A percentile compares a stretch with the other conserved stretches of the same genome.
Evolutionary conservation across 495 filamentous ascomycete species (phyloP).

Genomic region (Podospora appendiculata): DNA sequence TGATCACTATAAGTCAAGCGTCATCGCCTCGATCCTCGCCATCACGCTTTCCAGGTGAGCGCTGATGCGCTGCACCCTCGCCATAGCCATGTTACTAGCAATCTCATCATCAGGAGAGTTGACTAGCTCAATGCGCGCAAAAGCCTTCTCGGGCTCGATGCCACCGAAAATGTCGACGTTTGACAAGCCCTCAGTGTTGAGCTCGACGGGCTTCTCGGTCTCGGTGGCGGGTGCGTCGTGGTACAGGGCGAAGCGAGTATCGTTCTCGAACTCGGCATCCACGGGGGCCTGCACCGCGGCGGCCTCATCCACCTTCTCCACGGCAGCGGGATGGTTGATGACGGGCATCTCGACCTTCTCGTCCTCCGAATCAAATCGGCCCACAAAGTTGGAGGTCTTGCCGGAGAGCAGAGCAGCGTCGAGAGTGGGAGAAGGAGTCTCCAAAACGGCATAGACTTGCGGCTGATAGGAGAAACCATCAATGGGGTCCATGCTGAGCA

Average conservation of each 20-base stretch:
- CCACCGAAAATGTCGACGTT: conserved; percentile 44
- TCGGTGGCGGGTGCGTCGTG: conserved; percentile 35
- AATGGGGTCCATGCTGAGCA: conserved; percentile 44
- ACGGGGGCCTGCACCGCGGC: conserved; percentile 19
- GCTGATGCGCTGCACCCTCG: conserved; percentile 31
- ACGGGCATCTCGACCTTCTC: conserved; percentile 37
- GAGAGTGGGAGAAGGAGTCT: conserved; percentile 61
- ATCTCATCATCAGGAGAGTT: conserved; percentile 41
- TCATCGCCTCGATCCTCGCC: conserved; percentile 32
- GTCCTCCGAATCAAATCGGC: conserved; percentile 35
- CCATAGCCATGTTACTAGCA: conserved; percentile 24
- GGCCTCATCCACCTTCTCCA: conserved; percentile 21
- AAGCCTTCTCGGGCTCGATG: conserved; percentile 50
- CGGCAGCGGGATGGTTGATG: conserved; percentile 35
- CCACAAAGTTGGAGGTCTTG: conserved; percentile 50
- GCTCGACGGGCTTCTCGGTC: conserved; percentile 4
- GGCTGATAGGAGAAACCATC: conserved; percentile 59
- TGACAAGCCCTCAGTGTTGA: conserved; percentile 25
- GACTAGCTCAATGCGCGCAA: conserved; percentile 51
- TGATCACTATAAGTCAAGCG: conserved; percentile 21
- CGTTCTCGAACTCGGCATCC: conserved; percentile 25
- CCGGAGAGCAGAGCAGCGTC: conserved; percentile 57
- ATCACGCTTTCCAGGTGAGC: conserved; percentile 30
- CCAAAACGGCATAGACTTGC: conserved; percentile 71
- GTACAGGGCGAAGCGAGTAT: conserved; percentile 54